Evolutionary conservation across 768 basidiomycete genomes (phyloP), one percentile per base, ranked within the genome.

Genomic region (Termitomyces sp.): DNA sequence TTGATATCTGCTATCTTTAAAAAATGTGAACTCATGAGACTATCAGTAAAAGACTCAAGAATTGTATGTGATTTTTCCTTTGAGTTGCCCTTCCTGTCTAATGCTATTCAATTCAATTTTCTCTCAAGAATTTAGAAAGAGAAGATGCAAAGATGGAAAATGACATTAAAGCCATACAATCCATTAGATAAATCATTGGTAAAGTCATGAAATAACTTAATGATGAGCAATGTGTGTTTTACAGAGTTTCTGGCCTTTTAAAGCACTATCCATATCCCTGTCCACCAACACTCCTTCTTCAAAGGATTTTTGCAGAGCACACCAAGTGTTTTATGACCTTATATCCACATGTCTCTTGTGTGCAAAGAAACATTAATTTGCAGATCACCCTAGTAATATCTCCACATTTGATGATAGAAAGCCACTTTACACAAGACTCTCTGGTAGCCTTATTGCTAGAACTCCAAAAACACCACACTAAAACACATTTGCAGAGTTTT

Each of bases 161-260:
- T 32, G 96, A 99, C 69, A 96, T 99, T 76, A 98, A 98, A 77
- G 97, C 97, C 47, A 89, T 99, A 15, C 97, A 99, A 72, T 96
- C 93, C 8, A 96, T 98, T 14, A 97, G 97, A 36, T 97, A 99
- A 77, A 98, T 99, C 65, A 96, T 99, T 59, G 97, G 94, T 63
- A 96, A 99, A 77, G 94, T 99, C 60, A 89, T 98, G 87, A 98
- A 98, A 76, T 96, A 99, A 73, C 79, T 99, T 10, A 96, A 98
- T 69, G 94, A 97, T 64, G 96, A 98, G 75, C 83, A 97, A 75
- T 98, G 96, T 96, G 70, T 69, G 92, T 81, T 34, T 32, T 2
- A 48, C 45, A 20, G 20, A 20, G 20, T 20, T 20, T 20, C 20
- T 20, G 20, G 20, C 20, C 20, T 20, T 20, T 20, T 20, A 20